Evolutionary conservation across 495 filamentous ascomycete species (phyloP).

Genomic region (Penicillium argentinense): DNA sequence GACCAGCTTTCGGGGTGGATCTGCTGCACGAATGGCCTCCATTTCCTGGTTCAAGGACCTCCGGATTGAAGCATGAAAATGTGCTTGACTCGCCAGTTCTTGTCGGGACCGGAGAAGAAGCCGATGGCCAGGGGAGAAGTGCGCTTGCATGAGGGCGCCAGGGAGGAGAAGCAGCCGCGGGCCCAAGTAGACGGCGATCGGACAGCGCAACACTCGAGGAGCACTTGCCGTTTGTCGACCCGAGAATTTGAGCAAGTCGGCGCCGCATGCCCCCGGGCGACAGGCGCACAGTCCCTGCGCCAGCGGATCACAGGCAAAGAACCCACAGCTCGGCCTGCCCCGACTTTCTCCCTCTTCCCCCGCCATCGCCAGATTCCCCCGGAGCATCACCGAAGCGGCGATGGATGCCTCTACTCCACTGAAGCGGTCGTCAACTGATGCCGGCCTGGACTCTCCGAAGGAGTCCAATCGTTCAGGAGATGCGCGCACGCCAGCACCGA

Average conservation of each 20-base stretch:
- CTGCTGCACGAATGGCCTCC: conserved; percentile 7
- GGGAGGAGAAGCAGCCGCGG: no score
- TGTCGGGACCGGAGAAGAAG: conserved; percentile 1
- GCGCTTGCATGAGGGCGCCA: no score
- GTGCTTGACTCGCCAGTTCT: background rate
- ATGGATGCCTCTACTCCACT: conserved; percentile 30
- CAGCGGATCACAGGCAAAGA: background rate
- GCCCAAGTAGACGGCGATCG: no score
- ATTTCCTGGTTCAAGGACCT: background rate
- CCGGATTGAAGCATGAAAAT: background rate
- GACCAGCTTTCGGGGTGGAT: conserved; percentile 14
- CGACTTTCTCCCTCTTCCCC: conserved; percentile 19
- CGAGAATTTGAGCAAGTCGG: no score
- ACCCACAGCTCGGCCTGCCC: conserved; percentile 7
- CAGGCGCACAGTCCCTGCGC: background rate
- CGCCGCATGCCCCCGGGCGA: no score
- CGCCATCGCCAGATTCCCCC: conserved; percentile 23
- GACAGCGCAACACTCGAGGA: no score
- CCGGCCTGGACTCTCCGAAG: conserved; percentile 36
- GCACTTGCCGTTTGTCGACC: no score
- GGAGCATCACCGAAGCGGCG: conserved; percentile 43
- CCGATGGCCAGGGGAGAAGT: background rate
- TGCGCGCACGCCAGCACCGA: conserved; percentile 25
- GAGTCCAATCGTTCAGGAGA: conserved; percentile 23
- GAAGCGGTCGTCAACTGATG: conserved; percentile 46